phyloP scores from a whole-genome alignment of 1,284 basidiomycete genomes.

The Flammula alnicola region DNA sequence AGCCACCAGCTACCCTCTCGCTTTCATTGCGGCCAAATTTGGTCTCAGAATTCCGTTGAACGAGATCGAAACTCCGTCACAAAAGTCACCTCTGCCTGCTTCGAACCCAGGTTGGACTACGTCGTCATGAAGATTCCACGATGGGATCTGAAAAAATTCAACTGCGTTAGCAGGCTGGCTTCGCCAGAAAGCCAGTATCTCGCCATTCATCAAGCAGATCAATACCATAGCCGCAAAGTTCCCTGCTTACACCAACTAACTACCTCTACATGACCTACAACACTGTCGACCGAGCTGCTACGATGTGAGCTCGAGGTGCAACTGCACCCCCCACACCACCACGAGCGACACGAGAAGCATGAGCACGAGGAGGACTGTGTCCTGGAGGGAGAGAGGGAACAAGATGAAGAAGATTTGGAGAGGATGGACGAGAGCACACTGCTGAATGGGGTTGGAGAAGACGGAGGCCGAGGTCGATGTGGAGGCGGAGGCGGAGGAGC shows the following conservation, averaged over 20 bases:
- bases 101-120: constrained; percentile 99
- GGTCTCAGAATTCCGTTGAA: constrained; percentile 97
- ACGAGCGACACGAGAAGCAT: too few relatives aligned
- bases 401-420: too few relatives aligned
- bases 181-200: constrained; percentile 84
- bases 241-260: constrained; percentile 97
- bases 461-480: too few relatives aligned
- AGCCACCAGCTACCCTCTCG: constrained; percentile 98
- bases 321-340: too few relatives aligned
- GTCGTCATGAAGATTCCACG: constrained; percentile 98
- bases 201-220: constrained; percentile 97
- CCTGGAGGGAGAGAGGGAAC: too few relatives aligned
- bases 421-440: too few relatives aligned
- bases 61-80: constrained; percentile 97
- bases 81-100: constrained; percentile 97
- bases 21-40: constrained; percentile 99
- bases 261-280: constrained; percentile 99
- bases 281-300: too few relatives aligned
- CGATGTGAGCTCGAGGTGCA: too few relatives aligned
- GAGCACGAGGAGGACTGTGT: too few relatives aligned
- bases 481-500: too few relatives aligned
- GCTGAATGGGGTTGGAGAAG: too few relatives aligned
- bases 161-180: constrained; percentile 82
- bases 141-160: constrained; percentile 99
- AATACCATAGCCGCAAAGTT: constrained; percentile 99